Evolutionary conservation across 805 yeast species (phyloP), one percentile per base, ranked within the genome.

Genomic region (Starmerella apis): DNA sequence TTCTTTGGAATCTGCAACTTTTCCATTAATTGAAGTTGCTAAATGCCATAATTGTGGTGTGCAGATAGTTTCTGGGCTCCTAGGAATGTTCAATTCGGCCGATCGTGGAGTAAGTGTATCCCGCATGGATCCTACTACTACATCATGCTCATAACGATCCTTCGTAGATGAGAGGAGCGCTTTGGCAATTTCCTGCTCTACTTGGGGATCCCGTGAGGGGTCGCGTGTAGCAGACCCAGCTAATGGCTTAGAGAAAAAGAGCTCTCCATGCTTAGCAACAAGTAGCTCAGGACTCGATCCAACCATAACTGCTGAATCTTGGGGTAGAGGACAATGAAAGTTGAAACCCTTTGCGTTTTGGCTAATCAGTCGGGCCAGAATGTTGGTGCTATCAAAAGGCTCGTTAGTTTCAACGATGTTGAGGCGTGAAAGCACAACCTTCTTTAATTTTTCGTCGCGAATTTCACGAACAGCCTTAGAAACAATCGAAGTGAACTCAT

Each of bases 251-350:
- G 53, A 53, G 39, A 19, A 3, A 32, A 53, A 53, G 3, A 6
- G 11, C 3, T 22, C 24, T n/a, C 49, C 56, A 2, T 27, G 25
- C 30, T 53, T 49, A 30, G 50, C 48, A 8, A 53, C 16, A 10
- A 53, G 50, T 27, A 53, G 25, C 19, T 53, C 56, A 1, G 56
- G 56, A 25, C 56, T 53, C 9, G 53, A 37, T 2, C 56, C 56
- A 2, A 46, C 47, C 1, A 53, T 37, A 13, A 32, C 14, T 1
- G 48, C 19, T 4, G 27, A 16, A 3, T 50, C 49, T 18, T 53
- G 46, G 2, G 50, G 48, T 4, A 53, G 30, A 4, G 56, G 56
- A 19, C 45, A 28, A 25, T 53, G 56, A 37, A 53, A 53, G 28
- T 47, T 53, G 45, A 43, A 47, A 13, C 53, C 53, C 5, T 18